phyloP scores from a whole-genome alignment of 2,329 filamentous ascomycete genomes.

The Alternaria consortialis region DNA sequence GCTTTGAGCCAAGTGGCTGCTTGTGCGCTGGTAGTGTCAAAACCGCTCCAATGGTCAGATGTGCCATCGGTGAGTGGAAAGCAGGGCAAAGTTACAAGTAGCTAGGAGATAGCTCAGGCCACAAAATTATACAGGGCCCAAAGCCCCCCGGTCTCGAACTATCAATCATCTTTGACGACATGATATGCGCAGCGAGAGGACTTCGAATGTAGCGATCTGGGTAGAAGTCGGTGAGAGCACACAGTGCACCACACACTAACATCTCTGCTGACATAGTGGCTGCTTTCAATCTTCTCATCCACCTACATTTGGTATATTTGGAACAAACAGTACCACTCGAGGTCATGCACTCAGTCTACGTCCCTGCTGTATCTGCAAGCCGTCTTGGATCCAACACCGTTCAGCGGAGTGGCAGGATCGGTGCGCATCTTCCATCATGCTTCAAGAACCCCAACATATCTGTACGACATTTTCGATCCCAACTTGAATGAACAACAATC shows the following conservation, averaged over 20 bases:
- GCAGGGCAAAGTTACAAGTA: not conserved
- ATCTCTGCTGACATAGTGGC: not conserved
- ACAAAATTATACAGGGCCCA: not conserved
- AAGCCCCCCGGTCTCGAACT: not conserved
- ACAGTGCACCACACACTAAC: not conserved
- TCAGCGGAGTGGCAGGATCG: not conserved
- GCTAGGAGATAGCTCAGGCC: not conserved
- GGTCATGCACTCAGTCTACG: not conserved
- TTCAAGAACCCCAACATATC: not conserved
- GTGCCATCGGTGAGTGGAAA: not conserved
- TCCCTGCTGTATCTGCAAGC: not conserved
- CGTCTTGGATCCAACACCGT: not conserved
- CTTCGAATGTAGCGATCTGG: not conserved
- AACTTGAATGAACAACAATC: not conserved
- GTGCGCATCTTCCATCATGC: not conserved
- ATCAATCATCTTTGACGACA: not conserved
- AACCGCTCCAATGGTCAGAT: constrained; percentile 1
- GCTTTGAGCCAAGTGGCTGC: constrained; percentile 23
- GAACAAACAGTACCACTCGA: not conserved
- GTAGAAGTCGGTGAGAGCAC: not conserved
- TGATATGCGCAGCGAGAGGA: not conserved
- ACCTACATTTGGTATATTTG: not conserved
- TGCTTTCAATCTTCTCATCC: not conserved
- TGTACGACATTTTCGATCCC: not conserved
- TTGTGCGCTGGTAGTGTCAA: constrained; percentile 6